Percentiles rank a stretch among this genome's conserved stretches.
Conservation (phyloP, 441 rosid genomes). For the Kokia cookei region DNA sequence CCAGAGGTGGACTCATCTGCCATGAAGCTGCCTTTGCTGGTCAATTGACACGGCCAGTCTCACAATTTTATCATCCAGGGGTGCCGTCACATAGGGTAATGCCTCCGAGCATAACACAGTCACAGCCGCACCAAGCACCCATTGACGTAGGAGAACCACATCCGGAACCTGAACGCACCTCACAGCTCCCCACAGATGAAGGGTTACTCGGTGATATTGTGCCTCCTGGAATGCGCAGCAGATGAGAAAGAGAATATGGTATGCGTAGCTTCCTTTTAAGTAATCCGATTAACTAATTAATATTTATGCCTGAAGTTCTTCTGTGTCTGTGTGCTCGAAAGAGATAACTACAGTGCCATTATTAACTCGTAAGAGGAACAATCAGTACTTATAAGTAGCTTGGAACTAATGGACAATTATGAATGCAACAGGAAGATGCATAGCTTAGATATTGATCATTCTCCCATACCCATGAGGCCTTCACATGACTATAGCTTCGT, state of each 20-base stretch:
- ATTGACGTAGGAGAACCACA: slow-evolving; percentile 12
- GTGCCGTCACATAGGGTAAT: slow-evolving; percentile 27
- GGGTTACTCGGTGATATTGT: slow-evolving; percentile 89
- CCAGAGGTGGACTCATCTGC: slow-evolving; percentile 63
- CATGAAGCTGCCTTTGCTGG: slow-evolving; percentile 47
- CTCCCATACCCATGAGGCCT: neutral
- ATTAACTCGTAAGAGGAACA: neutral
- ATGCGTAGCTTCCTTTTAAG: neutral
- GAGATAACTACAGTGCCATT: neutral
- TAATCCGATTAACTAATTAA: neutral
- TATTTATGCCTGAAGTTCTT: neutral
- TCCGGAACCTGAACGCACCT: slow-evolving; percentile 3
- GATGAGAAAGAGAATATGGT: slow-evolving; percentile 34
- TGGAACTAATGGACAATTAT: neutral
- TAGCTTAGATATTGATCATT: neutral
- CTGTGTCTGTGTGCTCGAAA: neutral
- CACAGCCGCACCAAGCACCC: slow-evolving; percentile 22
- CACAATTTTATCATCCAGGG: slow-evolving; percentile 44
- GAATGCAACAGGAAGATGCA: neutral
- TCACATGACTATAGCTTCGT: neutral
- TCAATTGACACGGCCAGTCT: slow-evolving; percentile 34
- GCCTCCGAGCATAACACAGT: slow-evolving; percentile 12
- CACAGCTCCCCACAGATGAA: slow-evolving; percentile 35
- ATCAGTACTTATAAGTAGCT: neutral
- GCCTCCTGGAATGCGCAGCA: slow-evolving; percentile 54